Evolutionary conservation across 2,329 filamentous ascomycete species (phyloP), one percentile per base, ranked within the genome.

Genomic region (Alternaria incomplexa): DNA sequence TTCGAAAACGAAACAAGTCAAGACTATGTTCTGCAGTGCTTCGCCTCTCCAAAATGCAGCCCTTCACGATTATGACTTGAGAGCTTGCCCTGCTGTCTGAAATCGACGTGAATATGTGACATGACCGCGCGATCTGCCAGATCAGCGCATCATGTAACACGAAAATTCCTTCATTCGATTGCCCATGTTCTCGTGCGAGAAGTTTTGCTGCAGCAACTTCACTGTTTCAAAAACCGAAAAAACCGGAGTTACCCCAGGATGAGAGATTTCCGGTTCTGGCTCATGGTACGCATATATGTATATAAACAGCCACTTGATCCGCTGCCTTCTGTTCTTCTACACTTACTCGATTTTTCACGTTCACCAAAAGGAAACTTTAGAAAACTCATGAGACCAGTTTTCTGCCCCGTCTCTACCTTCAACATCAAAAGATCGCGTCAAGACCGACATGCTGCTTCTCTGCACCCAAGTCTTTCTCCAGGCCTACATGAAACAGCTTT

Each of bases 361-460:
- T 6, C 13, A 32, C 13, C 30, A 32, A 32, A 32, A 12, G 5
- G 0, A 13, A 2, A 0, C 1, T 12, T 12, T 1, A 12, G 11
- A 12, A 1, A 1, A 1, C 1, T 0, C 0, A 32, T 36, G 36
- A 40, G n/a, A 40, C 8, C n/a, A 40, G 36, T 2, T 2, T 10
- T 0, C n/a, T 17, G 36, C 15, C 32, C 36, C 2, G 36, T 5
- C n/a, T 11, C 1, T 0, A 6, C 36, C 9, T 40, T 3, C 5
- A 40, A 40, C 3, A 40, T 40, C 36, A 17, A 40, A 36, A n/a
- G n/a, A n/a, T n/a, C n/a, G n/a, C n/a, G n/a, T n/a, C n/a, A n/a
- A n/a, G n/a, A n/a, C n/a, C n/a, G n/a, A n/a, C n/a, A n/a, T n/a
- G 32, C 5, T 40, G 32, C 36, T 17, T 40, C 36, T 40, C 9